These are phyloP conservation scores for Daedaleopsis sinensis DNA, from an alignment of 768 basidiomycete species.

Conservation along the genomic window DNA sequence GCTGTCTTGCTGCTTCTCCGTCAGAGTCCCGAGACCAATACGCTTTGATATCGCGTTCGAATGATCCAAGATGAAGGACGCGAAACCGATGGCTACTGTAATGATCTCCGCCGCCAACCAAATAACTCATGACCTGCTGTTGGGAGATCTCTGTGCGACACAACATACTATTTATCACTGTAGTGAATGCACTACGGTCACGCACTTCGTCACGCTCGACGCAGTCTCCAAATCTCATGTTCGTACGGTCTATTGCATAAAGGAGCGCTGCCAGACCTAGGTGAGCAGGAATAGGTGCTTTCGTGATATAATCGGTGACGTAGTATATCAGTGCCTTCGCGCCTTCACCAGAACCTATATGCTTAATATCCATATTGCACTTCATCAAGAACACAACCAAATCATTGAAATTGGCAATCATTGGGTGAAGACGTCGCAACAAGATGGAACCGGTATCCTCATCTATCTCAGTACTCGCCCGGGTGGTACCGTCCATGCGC, in stretches of 20 bases:
- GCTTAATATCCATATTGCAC: slow-evolving; percentile 37
- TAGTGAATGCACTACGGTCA: background rate
- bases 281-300: slow-evolving; percentile 27
- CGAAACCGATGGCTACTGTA: slow-evolving; percentile 24
- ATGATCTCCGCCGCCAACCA: slow-evolving; percentile 26
- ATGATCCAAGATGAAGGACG: slow-evolving; percentile 7
- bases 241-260: background rate
- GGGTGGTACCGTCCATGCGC: slow-evolving; percentile 15
- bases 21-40: too few species aligned
- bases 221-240: background rate
- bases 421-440: slow-evolving; percentile 14
- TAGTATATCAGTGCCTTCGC: slow-evolving; percentile 39
- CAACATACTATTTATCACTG: slow-evolving; percentile 25
- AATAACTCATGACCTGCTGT: slow-evolving; percentile 34
- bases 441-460: slow-evolving; percentile 2
- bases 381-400: slow-evolving; percentile 17
- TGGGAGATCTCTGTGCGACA: slow-evolving; percentile 31
- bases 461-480: slow-evolving; percentile 2
- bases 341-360: slow-evolving; percentile 36
- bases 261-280: slow-evolving; percentile 15
- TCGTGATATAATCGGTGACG: slow-evolving; percentile 44
- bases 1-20: too few species aligned
- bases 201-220: too few species aligned
- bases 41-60: too few species aligned
- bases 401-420: slow-evolving; percentile 7